Evolutionary conservation across 441 rosid genomes (phyloP), one percentile per base, ranked within the genome.

Genomic region (Daphne laureola): DNA sequence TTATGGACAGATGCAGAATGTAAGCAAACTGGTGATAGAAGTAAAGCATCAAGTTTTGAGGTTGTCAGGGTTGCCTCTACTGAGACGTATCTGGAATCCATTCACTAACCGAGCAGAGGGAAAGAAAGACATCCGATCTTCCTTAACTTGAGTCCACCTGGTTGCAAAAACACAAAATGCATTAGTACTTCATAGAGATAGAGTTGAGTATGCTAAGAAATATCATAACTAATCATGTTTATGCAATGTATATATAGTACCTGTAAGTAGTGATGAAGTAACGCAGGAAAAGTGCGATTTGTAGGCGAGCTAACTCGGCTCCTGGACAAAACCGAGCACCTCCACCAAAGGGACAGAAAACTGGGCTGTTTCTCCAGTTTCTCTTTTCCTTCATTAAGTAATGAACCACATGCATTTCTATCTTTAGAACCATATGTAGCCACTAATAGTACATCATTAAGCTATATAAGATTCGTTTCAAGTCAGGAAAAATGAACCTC

Each of bases 311-410:
- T 43, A 90, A 66, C 61, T 89, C 92, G 13, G 97, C 90, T 27
- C 95, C 95, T 0, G 97, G 95, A 71, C 97, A 90, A 49, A 80
- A 84, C 51, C 97, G 68, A 52, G 87, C 79, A 49, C 97, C 97
- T 54, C 95, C 97, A 43, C 95, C 97, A 18, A 90, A 90, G 2
- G 95, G 95, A 16, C 78, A 63, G 25, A 63, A 86, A 36, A 50
- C 68, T 8, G 69, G 72, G 55, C 97, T 82, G 12, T 65, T 82
- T 70, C 97, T 84, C 95, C 95, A 84, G 8, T 80, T 86, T 62
- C 90, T 82, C 78, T 78, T 82, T 58, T 82, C 81, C 95, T 89
- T 43, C 71, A 58, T 47, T 45, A 49, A 1, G 15, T 5, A 5
- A 0, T 18, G 3, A 7, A 31, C 11, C 38, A 31, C 38, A n/a